Evolutionary conservation across 106 monocot species (phyloP).

Genomic region (Agapanthus africanus): DNA sequence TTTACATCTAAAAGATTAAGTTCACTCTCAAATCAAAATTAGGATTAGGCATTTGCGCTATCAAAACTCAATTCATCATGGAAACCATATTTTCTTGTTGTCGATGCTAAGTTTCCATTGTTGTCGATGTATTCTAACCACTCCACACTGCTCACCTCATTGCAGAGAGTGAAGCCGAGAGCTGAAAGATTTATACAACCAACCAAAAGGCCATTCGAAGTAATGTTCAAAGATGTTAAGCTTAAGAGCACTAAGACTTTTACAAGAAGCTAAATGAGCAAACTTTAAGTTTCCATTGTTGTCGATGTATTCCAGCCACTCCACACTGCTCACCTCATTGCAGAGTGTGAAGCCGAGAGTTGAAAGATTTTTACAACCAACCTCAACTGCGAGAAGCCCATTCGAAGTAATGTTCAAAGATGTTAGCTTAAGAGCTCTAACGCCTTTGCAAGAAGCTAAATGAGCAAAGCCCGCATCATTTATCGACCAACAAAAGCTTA

Average conservation of each 20-base stretch:
- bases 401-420: slow-evolving; percentile 45
- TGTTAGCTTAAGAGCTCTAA: slow-evolving; percentile 53
- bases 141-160: slow-evolving; percentile 59
- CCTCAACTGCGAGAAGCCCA: slow-evolving; percentile 48
- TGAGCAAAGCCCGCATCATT: slow-evolving; percentile 43
- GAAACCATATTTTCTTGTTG: too few relatives aligned
- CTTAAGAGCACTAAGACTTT: slow-evolving; percentile 41
- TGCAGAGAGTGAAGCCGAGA: slow-evolving; percentile 56
- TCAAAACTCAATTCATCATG: too few relatives aligned
- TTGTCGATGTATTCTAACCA: slow-evolving; percentile 71
- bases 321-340: slow-evolving; percentile 62
- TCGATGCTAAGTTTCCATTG: slow-evolving; percentile 41
- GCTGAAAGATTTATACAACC: slow-evolving; percentile 66
- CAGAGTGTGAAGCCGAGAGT: slow-evolving; percentile 50
- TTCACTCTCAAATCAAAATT: too few relatives aligned
- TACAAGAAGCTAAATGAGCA: slow-evolving; percentile 34
- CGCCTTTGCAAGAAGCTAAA: slow-evolving; percentile 36
- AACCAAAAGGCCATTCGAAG: slow-evolving; percentile 49
- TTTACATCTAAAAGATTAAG: too few relatives aligned
- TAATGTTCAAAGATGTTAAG: slow-evolving; percentile 36
- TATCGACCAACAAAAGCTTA: slow-evolving; percentile 73
- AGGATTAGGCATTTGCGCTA: too few relatives aligned
- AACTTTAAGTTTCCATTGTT: slow-evolving; percentile 48
- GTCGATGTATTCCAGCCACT: slow-evolving; percentile 70
- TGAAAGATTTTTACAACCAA: slow-evolving; percentile 70